Percentiles rank a stretch among this genome's conserved stretches.
These are phyloP conservation scores for Chenopodium berlandieri DNA, from an alignment of 148 eudicot genomes.

Conservation along the genomic window DNA sequence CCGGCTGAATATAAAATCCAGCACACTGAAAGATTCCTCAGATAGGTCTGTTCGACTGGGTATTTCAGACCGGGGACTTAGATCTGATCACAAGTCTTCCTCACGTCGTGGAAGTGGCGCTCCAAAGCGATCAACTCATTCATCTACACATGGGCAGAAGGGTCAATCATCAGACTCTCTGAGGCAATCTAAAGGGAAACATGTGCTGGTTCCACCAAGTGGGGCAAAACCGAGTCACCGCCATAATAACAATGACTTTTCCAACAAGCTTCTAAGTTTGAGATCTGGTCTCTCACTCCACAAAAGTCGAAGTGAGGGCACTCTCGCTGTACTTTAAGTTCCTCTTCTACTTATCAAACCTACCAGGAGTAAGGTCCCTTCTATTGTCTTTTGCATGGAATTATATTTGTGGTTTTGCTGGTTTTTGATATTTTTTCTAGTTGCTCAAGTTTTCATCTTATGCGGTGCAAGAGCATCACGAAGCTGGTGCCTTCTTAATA, in stretches of 20 bases:
- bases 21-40: conserved; percentile 58
- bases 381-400: not conserved
- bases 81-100: conserved; percentile 57
- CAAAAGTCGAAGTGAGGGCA: conserved; percentile 70
- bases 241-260: conserved; percentile 35
- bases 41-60: conserved; percentile 73
- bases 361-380: not conserved
- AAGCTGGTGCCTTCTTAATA: not conserved
- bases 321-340: conserved; percentile 43
- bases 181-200: conserved; percentile 43
- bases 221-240: conserved; percentile 35
- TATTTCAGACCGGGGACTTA: conserved; percentile 49
- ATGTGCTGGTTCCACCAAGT: conserved; percentile 46
- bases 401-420: not conserved
- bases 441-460: not conserved
- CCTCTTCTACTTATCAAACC: not conserved
- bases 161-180: conserved; percentile 36
- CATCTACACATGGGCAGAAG: conserved; percentile 44
- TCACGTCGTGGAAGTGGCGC: conserved; percentile 41
- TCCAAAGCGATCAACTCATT: conserved; percentile 39
- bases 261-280: conserved; percentile 39
- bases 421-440: too few species aligned
- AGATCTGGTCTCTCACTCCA: conserved; percentile 44
- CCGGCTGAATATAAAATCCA: conserved; percentile 61
- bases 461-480: not conserved